These are phyloP conservation scores for Penicillium sp. DNA, from an alignment of 2,329 filamentous ascomycete species.

Conservation along the genomic window DNA sequence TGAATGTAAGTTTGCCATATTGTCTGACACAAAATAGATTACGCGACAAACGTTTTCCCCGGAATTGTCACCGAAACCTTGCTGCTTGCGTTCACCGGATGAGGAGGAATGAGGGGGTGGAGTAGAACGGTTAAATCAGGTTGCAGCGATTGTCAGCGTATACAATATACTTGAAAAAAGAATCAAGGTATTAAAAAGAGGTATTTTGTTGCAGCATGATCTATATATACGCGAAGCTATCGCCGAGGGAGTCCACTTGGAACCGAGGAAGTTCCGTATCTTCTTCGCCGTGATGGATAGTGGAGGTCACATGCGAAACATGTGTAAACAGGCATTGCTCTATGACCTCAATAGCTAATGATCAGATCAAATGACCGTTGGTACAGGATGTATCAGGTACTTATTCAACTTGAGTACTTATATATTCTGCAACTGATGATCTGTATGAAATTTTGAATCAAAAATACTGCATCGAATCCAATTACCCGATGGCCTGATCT, in stretches of 20 bases:
- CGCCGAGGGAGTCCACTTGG: constrained; percentile 3
- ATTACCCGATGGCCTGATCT: constrained; percentile 3
- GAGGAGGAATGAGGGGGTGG: constrained; percentile 25
- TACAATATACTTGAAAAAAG: background rate
- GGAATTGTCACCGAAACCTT: constrained; percentile 23
- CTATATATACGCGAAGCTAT: constrained; percentile 1
- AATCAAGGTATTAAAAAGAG: background rate
- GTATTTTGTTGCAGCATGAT: background rate
- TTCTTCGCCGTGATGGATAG: constrained; percentile 9
- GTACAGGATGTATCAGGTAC: background rate
- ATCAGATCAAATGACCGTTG: background rate
- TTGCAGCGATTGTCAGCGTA: constrained; percentile 5
- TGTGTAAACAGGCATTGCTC: background rate
- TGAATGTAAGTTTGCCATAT: constrained; percentile 20
- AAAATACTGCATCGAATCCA: background rate
- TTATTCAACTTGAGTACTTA: background rate
- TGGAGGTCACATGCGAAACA: constrained; percentile 18
- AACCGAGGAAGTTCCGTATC: constrained; percentile 11
- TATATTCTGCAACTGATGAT: background rate
- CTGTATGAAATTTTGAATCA: background rate
- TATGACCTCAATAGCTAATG: background rate
- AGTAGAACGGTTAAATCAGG: constrained; percentile 12
- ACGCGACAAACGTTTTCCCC: constrained; percentile 10
- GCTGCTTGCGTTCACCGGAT: constrained; percentile 40
- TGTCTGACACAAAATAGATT: background rate